Conservation (phyloP, 2,329 filamentous ascomycete genomes). For the Emmonsiellopsis sp. region DNA sequence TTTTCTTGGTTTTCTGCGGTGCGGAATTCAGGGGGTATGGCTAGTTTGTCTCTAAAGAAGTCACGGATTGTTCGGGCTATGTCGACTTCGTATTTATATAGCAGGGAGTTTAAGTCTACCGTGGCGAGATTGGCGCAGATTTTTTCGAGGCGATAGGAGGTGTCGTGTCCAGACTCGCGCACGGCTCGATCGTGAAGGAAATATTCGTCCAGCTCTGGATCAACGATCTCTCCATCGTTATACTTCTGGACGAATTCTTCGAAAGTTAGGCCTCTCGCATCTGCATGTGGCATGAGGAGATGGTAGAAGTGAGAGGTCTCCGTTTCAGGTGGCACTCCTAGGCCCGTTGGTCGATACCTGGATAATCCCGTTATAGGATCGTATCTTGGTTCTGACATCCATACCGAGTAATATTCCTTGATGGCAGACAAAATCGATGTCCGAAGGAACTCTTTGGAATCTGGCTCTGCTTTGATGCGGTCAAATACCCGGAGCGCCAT, state of each 20-base stretch:
- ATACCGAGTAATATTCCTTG: slow-evolving; percentile 91
- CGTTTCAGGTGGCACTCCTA: slow-evolving; percentile 84
- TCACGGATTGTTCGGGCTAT: slow-evolving; percentile 79
- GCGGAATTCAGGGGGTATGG: slow-evolving; percentile 76
- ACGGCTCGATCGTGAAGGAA: slow-evolving; percentile 94
- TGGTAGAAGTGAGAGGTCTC: slow-evolving; percentile 81
- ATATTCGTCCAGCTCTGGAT: slow-evolving; percentile 88
- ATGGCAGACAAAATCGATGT: slow-evolving; percentile 80
- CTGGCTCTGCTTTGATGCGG: slow-evolving; percentile 78
- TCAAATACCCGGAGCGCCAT: slow-evolving; percentile 94
- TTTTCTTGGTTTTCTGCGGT: slow-evolving; percentile 55
- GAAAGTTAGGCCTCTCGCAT: slow-evolving; percentile 76
- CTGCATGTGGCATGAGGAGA: slow-evolving; percentile 68
- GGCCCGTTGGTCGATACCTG: slow-evolving; percentile 72
- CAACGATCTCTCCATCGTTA: slow-evolving; percentile 64
- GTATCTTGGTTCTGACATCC: slow-evolving; percentile 68
- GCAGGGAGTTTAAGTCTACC: slow-evolving; percentile 84
- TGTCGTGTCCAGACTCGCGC: slow-evolving; percentile 93
- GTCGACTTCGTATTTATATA: slow-evolving; percentile 96
- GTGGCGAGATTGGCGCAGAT: slow-evolving; percentile 83
- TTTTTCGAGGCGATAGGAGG: slow-evolving; percentile 83
- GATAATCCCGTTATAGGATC: slow-evolving; percentile 73
- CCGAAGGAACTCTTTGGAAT: slow-evolving; percentile 70
- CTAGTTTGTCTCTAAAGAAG: slow-evolving; percentile 72
- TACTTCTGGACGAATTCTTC: slow-evolving; percentile 81